Evolutionary conservation across 2,329 filamentous ascomycete genomes (phyloP), one percentile per base, ranked within the genome.

Genomic region (Dothideomycetidae sp.): DNA sequence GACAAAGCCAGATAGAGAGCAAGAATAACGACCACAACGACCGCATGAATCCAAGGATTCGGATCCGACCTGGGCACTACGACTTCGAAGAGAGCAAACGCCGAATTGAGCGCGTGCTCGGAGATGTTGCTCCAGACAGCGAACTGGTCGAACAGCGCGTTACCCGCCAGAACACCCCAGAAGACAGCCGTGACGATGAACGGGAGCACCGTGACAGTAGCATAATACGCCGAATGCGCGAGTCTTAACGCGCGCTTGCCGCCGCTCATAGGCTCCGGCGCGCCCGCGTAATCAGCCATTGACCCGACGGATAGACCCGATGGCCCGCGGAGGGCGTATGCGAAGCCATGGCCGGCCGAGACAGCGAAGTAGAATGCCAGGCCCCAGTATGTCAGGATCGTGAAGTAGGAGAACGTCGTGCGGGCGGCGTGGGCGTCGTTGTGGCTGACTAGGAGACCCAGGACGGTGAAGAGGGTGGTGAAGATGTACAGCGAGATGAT

Each of bases 351-450:
- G 12, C 73, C 44, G 12, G 78, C 66, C 1, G 78, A 67, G 50
- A 77, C 62, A 40, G 75, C 64, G 54, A 78, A 78, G 65, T 92
- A 93, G 61, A 86, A 88, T 15, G 71, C 75, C 23, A 88, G 60
- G 2, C 81, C 81, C 81, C 81, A 90, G 66, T 78, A 90, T 7
- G 79, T 82, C 41, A 90, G 63, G 50, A 76, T 66, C 17, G 84
- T 92, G 63, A 93, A 92, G 66, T 74, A 92, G 49, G 76, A 82
- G 63, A 92, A 90, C 31, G 68, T 69, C 31, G 64, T 58, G 36
- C 64, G 60, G 16, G 71, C 68, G 1, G 50, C 52, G 21, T 52
- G 45, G 52, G 66, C 68, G 33, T 67, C 44, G 21, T 57, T 53
- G 53, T 72, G 66, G n/a, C 64, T 60, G 50, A 74, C 75, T 42